Evolutionary conservation across 2,329 filamentous ascomycete genomes (phyloP).

Genomic region (Sarocladium kiliense): DNA sequence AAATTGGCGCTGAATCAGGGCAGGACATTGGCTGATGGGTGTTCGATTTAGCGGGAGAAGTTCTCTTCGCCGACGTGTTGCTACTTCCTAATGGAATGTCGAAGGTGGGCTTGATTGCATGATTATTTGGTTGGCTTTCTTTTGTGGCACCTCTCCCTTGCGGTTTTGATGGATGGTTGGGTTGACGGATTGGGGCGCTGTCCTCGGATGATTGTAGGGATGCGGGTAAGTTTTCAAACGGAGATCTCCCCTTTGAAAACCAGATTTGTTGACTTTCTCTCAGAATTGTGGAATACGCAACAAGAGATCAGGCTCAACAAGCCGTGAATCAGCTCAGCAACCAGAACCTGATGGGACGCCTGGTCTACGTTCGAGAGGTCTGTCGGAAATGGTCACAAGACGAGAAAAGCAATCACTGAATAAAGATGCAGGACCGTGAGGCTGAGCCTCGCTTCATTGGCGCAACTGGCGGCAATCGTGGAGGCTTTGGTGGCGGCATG

Average conservation of each 20-base stretch:
- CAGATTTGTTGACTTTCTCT: slow-evolving; percentile 23
- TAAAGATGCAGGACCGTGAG: slow-evolving; percentile 87
- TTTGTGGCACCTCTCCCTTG: slow-evolving; percentile 54
- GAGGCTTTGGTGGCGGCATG: slow-evolving; percentile 54
- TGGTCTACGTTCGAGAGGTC: slow-evolving; percentile 98
- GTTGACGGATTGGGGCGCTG: slow-evolving; percentile 97
- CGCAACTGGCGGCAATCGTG: slow-evolving; percentile 57
- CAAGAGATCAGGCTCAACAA: slow-evolving; percentile 96
- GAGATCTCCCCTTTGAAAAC: background rate
- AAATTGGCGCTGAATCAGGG: slow-evolving; percentile 19
- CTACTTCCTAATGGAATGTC: slow-evolving; percentile 99
- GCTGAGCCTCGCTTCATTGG: slow-evolving; percentile 94
- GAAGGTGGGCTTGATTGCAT: slow-evolving; percentile 98
- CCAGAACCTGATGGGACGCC: slow-evolving; percentile 96
- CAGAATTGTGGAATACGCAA: slow-evolving; percentile 99
- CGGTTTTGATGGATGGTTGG: slow-evolving; percentile 82
- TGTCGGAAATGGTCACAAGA: slow-evolving; percentile 17
- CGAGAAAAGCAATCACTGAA: background rate
- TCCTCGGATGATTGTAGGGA: slow-evolving; percentile 92
- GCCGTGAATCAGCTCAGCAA: slow-evolving; percentile 98
- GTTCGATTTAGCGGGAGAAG: slow-evolving; percentile 76
- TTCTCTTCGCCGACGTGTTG: slow-evolving; percentile 98
- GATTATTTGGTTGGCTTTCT: slow-evolving; percentile 80
- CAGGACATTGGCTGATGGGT: slow-evolving; percentile 31
- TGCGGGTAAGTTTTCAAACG: slow-evolving; percentile 77